Conservation (phyloP, 306 rosid species). For the Lathyrus tuberosus region DNA sequence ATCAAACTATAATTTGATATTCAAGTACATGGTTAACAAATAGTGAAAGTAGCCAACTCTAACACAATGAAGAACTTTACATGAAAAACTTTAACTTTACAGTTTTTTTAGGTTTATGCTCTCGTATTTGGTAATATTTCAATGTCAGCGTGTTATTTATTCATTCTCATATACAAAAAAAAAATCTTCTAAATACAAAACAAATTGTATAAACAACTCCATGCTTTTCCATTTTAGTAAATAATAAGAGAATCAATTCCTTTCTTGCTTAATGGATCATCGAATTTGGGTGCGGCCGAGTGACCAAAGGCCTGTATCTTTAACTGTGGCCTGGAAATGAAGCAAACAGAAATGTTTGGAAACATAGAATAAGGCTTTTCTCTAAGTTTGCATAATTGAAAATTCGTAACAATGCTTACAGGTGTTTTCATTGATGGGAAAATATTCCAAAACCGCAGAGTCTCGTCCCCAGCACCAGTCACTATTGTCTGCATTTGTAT, state of each 20-base stretch:
- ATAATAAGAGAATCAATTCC: background rate
- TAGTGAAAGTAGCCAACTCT: too few species aligned
- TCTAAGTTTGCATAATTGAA: background rate
- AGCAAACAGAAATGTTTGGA: slow-evolving; percentile 5
- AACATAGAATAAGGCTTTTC: background rate
- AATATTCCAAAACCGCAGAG: slow-evolving; percentile 89
- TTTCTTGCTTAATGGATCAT: slow-evolving; percentile 30
- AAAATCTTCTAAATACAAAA: slow-evolving; percentile 17
- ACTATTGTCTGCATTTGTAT: slow-evolving; percentile 75
- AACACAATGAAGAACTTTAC: background rate
- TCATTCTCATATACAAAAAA: slow-evolving; percentile 4
- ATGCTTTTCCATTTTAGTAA: background rate
- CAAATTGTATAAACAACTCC: slow-evolving; percentile 17
- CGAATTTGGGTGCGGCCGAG: slow-evolving; percentile 84
- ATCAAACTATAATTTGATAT: too few species aligned
- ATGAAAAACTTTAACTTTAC: slow-evolving; percentile 17
- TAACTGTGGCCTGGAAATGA: slow-evolving; percentile 73
- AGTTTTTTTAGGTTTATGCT: background rate
- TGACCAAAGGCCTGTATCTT: slow-evolving; percentile 93
- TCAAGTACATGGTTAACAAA: too few species aligned
- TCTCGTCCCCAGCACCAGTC: slow-evolving; percentile 99
- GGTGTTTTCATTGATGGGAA: slow-evolving; percentile 89
- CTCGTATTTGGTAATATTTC: background rate
- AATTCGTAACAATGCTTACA: slow-evolving; percentile 52
- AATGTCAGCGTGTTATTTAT: background rate